Percentiles rank a stretch among this genome's conserved stretches.
These are phyloP conservation scores for Coemansia sp. DNA, from an alignment of 192 early-diverging fungal species.

Conservation along the genomic window DNA sequence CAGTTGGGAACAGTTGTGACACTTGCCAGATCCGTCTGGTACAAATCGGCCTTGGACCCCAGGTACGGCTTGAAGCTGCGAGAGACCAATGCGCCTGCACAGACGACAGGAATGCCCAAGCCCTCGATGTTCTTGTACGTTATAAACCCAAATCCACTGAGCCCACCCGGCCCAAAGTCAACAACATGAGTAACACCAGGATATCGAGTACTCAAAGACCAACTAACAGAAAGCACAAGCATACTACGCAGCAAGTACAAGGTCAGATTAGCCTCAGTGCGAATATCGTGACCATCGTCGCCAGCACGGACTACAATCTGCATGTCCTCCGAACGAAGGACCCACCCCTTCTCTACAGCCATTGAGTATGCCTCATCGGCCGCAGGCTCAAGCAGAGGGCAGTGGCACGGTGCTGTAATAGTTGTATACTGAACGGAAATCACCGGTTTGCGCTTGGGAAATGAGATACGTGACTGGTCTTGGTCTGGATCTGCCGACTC, in stretches of 20 bases:
- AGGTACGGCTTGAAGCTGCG: constrained; percentile 58
- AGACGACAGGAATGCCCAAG: constrained; percentile 67
- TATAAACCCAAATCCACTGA: constrained; percentile 81
- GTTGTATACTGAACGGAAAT: constrained; percentile 80
- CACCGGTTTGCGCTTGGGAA: constrained; percentile 77
- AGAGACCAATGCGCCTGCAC: constrained; percentile 22
- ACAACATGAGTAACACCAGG: no score
- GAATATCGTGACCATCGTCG: no score
- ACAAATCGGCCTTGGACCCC: constrained; percentile 75
- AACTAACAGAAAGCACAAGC: constrained; percentile 66
- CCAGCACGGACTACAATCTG: no score
- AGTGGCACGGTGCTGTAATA: constrained; percentile 85
- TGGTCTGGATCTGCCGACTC: constrained; percentile 14
- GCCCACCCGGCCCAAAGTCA: constrained; percentile 87
- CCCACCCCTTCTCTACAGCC: constrained; percentile 33
- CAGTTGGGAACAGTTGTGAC: constrained; percentile 88
- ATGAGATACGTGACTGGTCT: constrained; percentile 75
- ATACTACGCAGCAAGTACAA: constrained; percentile 67
- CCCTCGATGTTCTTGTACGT: constrained; percentile 90
- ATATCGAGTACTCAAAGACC: no score
- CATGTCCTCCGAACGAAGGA: neutral
- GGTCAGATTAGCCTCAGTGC: constrained; percentile 60
- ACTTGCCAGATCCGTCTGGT: constrained; percentile 65
- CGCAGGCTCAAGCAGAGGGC: constrained; percentile 5
- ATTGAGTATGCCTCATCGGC: neutral